A percentile compares a stretch with the other conserved stretches of the same genome.
Evolutionary conservation across 345 rosid species (phyloP).

Genomic region (Bruguiera gymnorhiza): DNA sequence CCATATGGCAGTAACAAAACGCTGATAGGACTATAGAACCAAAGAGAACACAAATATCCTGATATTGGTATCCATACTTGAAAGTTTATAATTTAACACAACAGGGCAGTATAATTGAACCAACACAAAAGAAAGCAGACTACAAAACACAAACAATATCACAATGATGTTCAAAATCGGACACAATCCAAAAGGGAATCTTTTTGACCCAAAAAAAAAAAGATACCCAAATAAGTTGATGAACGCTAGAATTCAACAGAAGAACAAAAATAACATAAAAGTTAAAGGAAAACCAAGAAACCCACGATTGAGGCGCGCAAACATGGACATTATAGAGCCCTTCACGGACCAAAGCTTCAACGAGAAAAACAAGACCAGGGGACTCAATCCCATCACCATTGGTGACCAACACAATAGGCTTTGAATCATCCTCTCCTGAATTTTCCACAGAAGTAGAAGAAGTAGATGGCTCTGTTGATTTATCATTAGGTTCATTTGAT

Average conservation of each 20-base stretch:
- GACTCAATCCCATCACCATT: constrained; percentile 42
- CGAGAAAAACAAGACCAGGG: constrained; percentile 34
- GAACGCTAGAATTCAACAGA: neutral
- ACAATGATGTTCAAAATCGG: no score
- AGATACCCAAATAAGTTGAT: neutral
- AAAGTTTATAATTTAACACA: no score
- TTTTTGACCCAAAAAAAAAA: no score
- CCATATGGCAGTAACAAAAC: neutral
- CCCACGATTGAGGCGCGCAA: constrained; percentile 44
- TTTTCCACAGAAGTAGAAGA: neutral
- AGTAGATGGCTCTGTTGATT: neutral
- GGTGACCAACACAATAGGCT: constrained; percentile 27
- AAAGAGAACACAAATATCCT: no score
- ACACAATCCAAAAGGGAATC: no score
- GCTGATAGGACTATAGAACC: no score
- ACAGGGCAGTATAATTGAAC: no score
- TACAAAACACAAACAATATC: no score
- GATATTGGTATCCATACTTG: neutral
- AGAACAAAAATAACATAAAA: neutral
- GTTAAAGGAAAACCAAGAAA: neutral
- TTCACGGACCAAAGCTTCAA: constrained; percentile 27
- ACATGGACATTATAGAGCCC: constrained; percentile 28
- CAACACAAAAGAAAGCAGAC: no score
- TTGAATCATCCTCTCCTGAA: neutral
- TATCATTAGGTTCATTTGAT: neutral